Conservation (phyloP, 2,329 filamentous ascomycete species). For the Cladosporium phlei region DNA sequence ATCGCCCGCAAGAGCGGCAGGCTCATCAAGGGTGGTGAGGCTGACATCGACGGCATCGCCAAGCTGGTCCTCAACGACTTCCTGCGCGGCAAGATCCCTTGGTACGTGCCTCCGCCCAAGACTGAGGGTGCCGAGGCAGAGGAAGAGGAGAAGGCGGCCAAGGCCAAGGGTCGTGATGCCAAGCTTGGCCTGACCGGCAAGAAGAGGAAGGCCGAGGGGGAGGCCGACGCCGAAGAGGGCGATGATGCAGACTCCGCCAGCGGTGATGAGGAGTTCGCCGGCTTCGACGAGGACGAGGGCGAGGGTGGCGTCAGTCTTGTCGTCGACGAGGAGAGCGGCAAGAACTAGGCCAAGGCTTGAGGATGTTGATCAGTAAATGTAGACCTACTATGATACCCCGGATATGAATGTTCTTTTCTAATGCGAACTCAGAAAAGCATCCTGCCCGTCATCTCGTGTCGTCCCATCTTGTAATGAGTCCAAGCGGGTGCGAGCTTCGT, state of each 20-base stretch:
- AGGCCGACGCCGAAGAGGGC: constrained; percentile 25
- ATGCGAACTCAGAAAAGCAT: too few relatives aligned
- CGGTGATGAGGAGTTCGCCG: constrained; percentile 22
- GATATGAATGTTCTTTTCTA: too few relatives aligned
- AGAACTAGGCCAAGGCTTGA: constrained; percentile 8
- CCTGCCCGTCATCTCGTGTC: too few relatives aligned
- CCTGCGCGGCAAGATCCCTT: constrained; percentile 88
- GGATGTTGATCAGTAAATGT: constrained; percentile 12
- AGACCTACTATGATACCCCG: constrained; percentile 13
- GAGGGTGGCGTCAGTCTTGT: constrained; percentile 13
- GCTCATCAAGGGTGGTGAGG: constrained; percentile 85
- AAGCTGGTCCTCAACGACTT: constrained; percentile 98
- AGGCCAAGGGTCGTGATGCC: constrained; percentile 65
- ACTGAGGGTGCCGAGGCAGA: constrained; percentile 46
- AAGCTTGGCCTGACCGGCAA: constrained; percentile 77
- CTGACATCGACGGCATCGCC: constrained; percentile 88
- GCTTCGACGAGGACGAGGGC: constrained; percentile 23
- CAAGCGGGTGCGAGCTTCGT: too few relatives aligned
- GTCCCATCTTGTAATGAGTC: too few relatives aligned
- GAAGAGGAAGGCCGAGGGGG: constrained; percentile 60
- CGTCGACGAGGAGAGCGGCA: not conserved
- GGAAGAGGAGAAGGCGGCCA: constrained; percentile 46
- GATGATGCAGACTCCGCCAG: constrained; percentile 23
- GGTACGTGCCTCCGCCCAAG: constrained; percentile 78
- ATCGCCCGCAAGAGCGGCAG: constrained; percentile 83